Conservation (phyloP, 2,329 filamentous ascomycete genomes). For the Periglandula ipomoeae region DNA sequence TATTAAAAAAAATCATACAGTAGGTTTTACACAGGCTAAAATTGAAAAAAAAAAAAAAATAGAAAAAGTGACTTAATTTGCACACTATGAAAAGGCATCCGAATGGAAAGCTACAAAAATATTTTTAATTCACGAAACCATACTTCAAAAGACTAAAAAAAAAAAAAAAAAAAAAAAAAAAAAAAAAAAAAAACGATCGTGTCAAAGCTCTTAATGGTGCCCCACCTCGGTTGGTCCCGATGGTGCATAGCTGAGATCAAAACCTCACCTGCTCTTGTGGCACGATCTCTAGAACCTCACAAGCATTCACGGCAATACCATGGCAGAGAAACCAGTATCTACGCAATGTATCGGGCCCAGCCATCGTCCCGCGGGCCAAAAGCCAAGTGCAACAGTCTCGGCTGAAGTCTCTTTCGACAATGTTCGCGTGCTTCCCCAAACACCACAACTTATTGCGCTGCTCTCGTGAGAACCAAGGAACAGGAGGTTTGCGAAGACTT, state of each 20-base stretch:
- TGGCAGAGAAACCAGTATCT: conserved; percentile 17
- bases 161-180: neutral
- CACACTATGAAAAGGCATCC: too few species aligned
- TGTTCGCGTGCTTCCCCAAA: conserved; percentile 84
- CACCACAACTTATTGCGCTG: conserved; percentile 91
- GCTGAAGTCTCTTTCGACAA: conserved; percentile 73
- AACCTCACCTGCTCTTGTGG: too few species aligned
- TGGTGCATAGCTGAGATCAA: too few species aligned
- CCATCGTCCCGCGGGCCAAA: conserved; percentile 67
- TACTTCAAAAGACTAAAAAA: too few species aligned
- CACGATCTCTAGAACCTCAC: too few species aligned
- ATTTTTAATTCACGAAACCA: too few species aligned
- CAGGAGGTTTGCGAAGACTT: neutral
- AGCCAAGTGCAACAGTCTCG: conserved; percentile 82
- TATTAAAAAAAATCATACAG: neutral
- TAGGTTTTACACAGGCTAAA: neutral
- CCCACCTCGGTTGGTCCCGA: too few species aligned
- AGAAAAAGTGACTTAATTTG: too few species aligned
- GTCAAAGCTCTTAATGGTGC: too few species aligned
- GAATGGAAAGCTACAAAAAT: too few species aligned
- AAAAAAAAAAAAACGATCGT: conserved; percentile 1
- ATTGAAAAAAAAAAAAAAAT: neutral
- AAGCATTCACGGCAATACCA: neutral
- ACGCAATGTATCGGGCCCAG: conserved; percentile 67
- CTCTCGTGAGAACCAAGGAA: conserved; percentile 67